These are phyloP conservation scores for Boletus subcaerulescens DNA, from an alignment of 768 basidiomycete genomes.

Conservation along the genomic window DNA sequence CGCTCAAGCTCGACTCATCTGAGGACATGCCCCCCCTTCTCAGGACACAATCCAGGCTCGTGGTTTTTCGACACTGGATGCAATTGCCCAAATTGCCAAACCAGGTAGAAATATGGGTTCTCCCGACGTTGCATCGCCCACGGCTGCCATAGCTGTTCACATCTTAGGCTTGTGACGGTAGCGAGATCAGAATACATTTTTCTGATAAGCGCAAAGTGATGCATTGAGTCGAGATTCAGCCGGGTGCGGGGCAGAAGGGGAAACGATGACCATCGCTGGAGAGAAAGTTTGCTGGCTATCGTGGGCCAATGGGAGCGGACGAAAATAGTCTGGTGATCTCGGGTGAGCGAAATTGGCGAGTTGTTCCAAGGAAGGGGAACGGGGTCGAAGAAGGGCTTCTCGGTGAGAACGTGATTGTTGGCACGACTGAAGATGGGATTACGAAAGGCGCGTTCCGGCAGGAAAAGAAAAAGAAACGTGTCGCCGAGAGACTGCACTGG, in stretches of 20 bases:
- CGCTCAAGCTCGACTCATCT: not conserved
- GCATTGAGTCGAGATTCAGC: not conserved
- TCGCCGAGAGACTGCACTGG: not conserved
- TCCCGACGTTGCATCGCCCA: constrained; percentile 3
- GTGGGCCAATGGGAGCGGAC: constrained; percentile 9
- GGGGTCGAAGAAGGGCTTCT: constrained; percentile 4
- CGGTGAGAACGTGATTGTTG: constrained; percentile 12
- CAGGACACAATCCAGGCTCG: constrained; percentile 4
- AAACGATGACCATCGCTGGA: not conserved
- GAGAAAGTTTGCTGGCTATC: not conserved
- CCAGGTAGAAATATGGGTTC: not conserved
- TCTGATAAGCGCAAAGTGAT: not conserved
- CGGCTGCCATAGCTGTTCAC: constrained; percentile 7
- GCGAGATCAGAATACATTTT: not conserved
- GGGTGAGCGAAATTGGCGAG: constrained; percentile 12
- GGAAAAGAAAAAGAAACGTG: not conserved
- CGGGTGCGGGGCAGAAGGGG: not conserved
- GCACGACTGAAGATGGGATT: constrained; percentile 1
- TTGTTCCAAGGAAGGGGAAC: constrained; percentile 6
- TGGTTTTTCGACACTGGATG: constrained; percentile 13
- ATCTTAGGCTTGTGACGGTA: not conserved
- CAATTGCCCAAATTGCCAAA: not conserved
- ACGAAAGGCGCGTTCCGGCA: constrained; percentile 1
- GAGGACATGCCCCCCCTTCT: not conserved
- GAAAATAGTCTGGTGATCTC: constrained; percentile 16